phyloP scores from a whole-genome alignment of 129 eudicot species.

The Chrysanthemum seticuspe region DNA sequence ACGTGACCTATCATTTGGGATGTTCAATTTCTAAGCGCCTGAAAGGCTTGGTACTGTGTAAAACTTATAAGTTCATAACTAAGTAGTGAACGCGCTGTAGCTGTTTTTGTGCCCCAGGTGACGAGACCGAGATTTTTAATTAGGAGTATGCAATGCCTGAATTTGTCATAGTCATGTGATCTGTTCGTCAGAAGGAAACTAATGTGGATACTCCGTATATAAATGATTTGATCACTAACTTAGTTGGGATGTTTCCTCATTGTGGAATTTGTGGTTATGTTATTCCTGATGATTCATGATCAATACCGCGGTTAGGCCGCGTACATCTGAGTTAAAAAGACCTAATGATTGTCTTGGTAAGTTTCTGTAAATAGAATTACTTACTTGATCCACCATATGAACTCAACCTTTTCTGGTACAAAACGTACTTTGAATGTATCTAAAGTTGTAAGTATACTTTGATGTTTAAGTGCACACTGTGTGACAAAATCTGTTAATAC shows the following conservation, averaged over 20 bases:
- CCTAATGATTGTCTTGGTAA: slow-evolving; percentile 4
- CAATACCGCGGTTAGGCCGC: too few relatives aligned
- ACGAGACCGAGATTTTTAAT: neutral
- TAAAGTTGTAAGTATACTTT: neutral
- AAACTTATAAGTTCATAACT: neutral
- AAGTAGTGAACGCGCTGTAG: neutral
- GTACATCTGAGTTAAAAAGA: too few relatives aligned
- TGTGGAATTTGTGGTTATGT: neutral
- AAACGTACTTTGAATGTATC: neutral
- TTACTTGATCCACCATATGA: slow-evolving; percentile 6
- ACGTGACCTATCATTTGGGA: neutral
- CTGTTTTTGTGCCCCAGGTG: neutral
- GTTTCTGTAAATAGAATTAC: slow-evolving; percentile 6
- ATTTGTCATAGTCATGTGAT: neutral
- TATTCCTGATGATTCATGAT: too few relatives aligned
- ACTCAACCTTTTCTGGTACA: neutral
- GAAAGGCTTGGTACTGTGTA: neutral
- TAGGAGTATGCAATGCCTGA: neutral
- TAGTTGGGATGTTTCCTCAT: slow-evolving; percentile 3
- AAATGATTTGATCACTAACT: neutral
- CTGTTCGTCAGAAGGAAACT: slow-evolving; percentile 2
- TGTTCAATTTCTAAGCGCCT: neutral
- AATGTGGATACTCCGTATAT: neutral
- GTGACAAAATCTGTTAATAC: neutral
- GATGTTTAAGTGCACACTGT: neutral